Percentiles rank a stretch among this genome's conserved stretches.
These are phyloP conservation scores for Globisporangium paroecandrum DNA, from an alignment of 352 stramenopile species.

Conservation along the genomic window DNA sequence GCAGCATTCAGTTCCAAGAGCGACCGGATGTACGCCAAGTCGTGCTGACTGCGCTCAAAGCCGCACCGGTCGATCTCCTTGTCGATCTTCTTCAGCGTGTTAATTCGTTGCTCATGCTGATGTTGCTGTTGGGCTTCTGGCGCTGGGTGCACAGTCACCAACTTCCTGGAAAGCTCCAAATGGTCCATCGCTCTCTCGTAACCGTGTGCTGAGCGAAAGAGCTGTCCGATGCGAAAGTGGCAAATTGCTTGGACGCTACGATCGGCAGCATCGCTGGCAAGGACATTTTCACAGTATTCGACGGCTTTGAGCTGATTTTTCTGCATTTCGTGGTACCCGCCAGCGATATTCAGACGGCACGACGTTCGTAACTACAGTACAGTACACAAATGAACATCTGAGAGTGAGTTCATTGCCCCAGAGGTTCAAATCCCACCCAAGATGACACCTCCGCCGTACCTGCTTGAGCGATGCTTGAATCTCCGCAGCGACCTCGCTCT, in stretches of 20 bases:
- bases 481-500: neutral
- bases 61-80: constrained; percentile 55
- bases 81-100: constrained; percentile 28
- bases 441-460: neutral
- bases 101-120: neutral
- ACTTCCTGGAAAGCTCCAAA: neutral
- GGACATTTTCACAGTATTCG: constrained; percentile 39
- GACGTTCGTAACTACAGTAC: constrained; percentile 35
- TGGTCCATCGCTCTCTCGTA: constrained; percentile 49
- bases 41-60: constrained; percentile 66
- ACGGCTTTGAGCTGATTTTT: constrained; percentile 35
- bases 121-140: neutral
- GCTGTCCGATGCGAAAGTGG: constrained; percentile 51
- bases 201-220: constrained; percentile 41
- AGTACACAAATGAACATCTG: no score
- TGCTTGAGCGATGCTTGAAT: constrained; percentile 1
- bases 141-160: constrained; percentile 7
- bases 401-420: no score
- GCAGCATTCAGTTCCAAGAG: constrained; percentile 9
- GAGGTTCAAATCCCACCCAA: no score
- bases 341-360: constrained; percentile 65
- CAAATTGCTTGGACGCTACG: constrained; percentile 17
- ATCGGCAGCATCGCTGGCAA: constrained; percentile 21
- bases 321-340: constrained; percentile 62
- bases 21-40: constrained; percentile 41